phyloP scores from a whole-genome alignment of 23 red algal genomes.

The Agarophyton chilense region DNA sequence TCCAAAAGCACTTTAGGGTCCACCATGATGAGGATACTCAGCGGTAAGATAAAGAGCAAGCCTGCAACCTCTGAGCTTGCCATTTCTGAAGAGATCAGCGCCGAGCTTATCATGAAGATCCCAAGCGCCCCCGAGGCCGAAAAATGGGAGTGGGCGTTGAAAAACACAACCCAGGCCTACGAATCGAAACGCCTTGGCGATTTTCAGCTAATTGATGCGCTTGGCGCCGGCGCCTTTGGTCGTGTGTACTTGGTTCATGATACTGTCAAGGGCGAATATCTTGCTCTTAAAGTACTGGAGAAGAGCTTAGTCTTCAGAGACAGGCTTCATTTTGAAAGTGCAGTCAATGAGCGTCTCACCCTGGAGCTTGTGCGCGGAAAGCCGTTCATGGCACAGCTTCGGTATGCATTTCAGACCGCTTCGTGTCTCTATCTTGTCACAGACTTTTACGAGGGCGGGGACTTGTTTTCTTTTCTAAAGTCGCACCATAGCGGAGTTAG shows the following conservation, averaged over 20 bases:
- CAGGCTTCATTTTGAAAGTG: slow-evolving; percentile 68
- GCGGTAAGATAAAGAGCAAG: background rate
- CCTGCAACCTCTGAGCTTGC: slow-evolving; percentile 2
- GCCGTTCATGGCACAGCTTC: slow-evolving; percentile 86
- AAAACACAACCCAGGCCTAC: slow-evolving; percentile 49
- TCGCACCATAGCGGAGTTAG: slow-evolving; percentile 51
- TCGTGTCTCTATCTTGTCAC: slow-evolving; percentile 86
- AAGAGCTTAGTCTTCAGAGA: slow-evolving; percentile 81
- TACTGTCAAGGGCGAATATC: slow-evolving; percentile 63
- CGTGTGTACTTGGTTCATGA: slow-evolving; percentile 80
- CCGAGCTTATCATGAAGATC: slow-evolving; percentile 53
- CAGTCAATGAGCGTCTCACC: slow-evolving; percentile 75
- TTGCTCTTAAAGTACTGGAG: slow-evolving; percentile 84
- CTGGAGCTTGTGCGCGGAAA: slow-evolving; percentile 63
- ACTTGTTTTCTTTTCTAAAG: slow-evolving; percentile 79
- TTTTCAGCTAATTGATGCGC: slow-evolving; percentile 61
- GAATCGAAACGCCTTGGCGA: slow-evolving; percentile 57
- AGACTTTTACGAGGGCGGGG: slow-evolving; percentile 95
- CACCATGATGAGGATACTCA: slow-evolving; percentile 34
- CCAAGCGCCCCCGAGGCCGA: slow-evolving; percentile 58
- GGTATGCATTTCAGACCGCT: slow-evolving; percentile 91
- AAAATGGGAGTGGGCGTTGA: slow-evolving; percentile 63
- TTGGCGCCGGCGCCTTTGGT: slow-evolving; percentile 86
- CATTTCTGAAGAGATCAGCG: slow-evolving; percentile 23
- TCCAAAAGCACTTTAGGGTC: slow-evolving; percentile 17